Base-by-base conservation (phyloP, 2,329 filamentous ascomycete species). In the Paecilomyces niveus region DNA sequence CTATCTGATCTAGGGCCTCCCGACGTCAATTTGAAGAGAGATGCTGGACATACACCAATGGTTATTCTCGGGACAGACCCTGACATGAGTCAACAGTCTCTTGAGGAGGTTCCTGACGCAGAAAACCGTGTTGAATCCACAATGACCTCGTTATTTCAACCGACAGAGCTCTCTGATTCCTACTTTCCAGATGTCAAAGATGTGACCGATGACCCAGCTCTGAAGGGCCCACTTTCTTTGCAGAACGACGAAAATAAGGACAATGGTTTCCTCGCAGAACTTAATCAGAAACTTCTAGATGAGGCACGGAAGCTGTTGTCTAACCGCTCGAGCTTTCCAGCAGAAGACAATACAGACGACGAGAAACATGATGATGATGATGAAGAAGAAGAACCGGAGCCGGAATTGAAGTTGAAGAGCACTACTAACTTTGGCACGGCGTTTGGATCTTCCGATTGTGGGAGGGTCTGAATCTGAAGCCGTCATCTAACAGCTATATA, bases 371-470 rank as follows among this genome's bases (percentile, higher is more conserved):
- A 53, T 32, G 39, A 53, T 32, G 39, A 22, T 22, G 22, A 22
- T 2, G 22, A 22, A 22, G 3, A 66, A 53, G 62, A 64, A 49
- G 67, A 72, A 45, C 65, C 64, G 29, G 71, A 73, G 26, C 67
- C 71, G 18, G 73, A 75, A 63, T 65, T 78, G 58, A 76, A 71
- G 61, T 73, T 79, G 63, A 78, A 71, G 62, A 74, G 74, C 26
- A 74, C 72, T 15, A 78, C 73, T 18, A 79, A 79, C 65, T 79
- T 80, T 68, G 77, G 76, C n/a, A 76, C 75, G 58, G 77, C 76
- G 4, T 79, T 77, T 72, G 77, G 77, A 53, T 52, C 63, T 52
- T 61, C 65, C 9, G 63, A 64, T 53, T 61, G 55, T 29, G 59
- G 63, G 35, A 61, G 60, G 57, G 54, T 62, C 54, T 66, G 54